These are phyloP conservation scores for Myrica gale DNA, from an alignment of 306 rosid species.

Conservation along the genomic window DNA sequence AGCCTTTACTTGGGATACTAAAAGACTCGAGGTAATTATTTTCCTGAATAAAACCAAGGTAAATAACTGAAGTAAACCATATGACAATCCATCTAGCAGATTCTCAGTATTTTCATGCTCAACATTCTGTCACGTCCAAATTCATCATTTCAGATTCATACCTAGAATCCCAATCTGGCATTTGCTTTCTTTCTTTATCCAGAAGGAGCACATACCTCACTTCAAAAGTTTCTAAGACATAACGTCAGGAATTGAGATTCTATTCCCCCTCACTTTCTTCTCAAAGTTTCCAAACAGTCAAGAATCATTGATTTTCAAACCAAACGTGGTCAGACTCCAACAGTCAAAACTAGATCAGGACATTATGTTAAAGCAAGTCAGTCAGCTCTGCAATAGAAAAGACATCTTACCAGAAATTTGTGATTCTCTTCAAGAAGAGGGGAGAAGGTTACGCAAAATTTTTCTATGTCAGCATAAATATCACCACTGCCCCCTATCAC, in stretches of 20 bases:
- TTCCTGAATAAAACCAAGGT: neutral
- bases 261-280: neutral
- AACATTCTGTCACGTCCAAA: neutral
- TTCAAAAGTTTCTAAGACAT: constrained; percentile 7
- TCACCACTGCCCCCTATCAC: constrained; percentile 76
- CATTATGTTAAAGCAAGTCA: constrained; percentile 12
- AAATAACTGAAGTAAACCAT: neutral
- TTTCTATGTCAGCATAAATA: constrained; percentile 59
- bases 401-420: constrained; percentile 76
- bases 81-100: neutral
- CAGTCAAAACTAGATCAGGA: neutral
- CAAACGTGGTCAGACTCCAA: neutral
- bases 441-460: constrained; percentile 62
- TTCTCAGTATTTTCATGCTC: neutral
- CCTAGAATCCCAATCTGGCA: neutral
- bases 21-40: neutral
- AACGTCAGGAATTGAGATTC: neutral
- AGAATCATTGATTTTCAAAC: neutral
- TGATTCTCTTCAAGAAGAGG: constrained; percentile 86
- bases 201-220: neutral
- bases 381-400: constrained; percentile 17
- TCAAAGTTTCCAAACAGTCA: neutral
- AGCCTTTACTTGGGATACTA: neutral
- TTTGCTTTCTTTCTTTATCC: constrained; percentile 4
- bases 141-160: neutral